phyloP scores from a whole-genome alignment of 1,284 basidiomycete species.

The Vanrija humicola region DNA sequence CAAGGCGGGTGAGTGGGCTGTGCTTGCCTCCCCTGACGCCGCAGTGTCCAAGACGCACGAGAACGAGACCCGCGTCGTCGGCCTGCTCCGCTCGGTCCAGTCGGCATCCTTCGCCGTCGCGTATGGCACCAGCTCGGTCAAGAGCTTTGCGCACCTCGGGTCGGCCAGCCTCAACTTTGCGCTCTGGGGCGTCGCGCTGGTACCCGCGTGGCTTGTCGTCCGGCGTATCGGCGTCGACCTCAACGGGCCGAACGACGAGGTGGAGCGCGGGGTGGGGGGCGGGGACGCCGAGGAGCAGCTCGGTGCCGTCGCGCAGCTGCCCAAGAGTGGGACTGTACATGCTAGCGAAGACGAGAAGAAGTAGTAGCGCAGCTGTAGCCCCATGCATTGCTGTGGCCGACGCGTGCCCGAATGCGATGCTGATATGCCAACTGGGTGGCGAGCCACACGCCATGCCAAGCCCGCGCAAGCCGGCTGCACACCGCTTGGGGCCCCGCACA shows the following conservation, averaged over 20 bases:
- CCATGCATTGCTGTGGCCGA: no score
- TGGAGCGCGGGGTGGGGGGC: no score
- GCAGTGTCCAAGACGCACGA: not conserved
- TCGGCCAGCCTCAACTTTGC: not conserved
- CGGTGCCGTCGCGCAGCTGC: no score
- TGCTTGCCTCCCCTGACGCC: not conserved
- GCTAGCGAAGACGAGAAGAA: no score
- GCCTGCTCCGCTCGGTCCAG: not conserved
- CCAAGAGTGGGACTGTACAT: no score
- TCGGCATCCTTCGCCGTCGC: not conserved
- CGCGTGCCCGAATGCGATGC: no score
- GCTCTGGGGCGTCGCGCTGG: not conserved
- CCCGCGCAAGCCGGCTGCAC: no score
- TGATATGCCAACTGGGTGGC: no score
- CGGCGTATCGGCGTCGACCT: not conserved
- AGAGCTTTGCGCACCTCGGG: not conserved
- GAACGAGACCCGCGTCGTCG: not conserved
- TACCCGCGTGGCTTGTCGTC: not conserved
- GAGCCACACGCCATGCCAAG: no score
- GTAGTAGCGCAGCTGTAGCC: no score
- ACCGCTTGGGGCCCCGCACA: no score
- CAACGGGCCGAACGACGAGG: not conserved
- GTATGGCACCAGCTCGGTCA: not conserved
- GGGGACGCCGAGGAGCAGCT: conserved; percentile 1
- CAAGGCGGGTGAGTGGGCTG: not conserved